Conservation (phyloP, 345 rosid genomes). For the Aquilaria sinensis region DNA sequence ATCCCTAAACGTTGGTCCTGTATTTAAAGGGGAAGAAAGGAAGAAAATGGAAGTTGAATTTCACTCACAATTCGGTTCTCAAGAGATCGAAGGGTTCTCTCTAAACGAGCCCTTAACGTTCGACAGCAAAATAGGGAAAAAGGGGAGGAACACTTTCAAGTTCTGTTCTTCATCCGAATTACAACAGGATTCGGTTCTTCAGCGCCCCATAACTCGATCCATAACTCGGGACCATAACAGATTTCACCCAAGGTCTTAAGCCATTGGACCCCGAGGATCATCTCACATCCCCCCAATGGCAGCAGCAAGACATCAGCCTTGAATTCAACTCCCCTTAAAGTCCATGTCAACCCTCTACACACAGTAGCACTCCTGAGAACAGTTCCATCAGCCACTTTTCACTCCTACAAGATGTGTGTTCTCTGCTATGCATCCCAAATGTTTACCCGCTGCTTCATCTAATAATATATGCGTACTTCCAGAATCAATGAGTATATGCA, state of each 20-base stretch:
- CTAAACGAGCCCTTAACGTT: no score
- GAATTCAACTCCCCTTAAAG: neutral
- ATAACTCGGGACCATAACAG: fast-evolving
- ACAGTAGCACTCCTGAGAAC: neutral
- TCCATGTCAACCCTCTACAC: neutral
- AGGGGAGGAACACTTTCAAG: no score
- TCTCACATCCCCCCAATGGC: neutral
- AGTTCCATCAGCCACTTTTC: neutral
- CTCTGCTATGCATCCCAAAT: neutral
- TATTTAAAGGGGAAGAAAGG: no score
- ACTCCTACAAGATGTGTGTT: neutral
- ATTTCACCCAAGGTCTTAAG: neutral
- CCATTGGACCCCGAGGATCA: neutral
- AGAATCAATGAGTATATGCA: neutral
- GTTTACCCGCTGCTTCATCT: neutral
- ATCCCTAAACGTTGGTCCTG: no score
- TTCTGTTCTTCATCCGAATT: no score
- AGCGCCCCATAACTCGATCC: no score
- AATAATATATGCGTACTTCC: neutral
- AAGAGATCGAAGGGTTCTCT: no score
- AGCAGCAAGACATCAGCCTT: neutral
- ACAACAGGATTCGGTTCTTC: no score
- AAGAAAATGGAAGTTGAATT: no score
- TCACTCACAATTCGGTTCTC: no score
- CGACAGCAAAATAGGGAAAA: no score